These are phyloP conservation scores for Botrytis elliptica DNA, from an alignment of 2,329 filamentous ascomycete species.

Conservation along the genomic window DNA sequence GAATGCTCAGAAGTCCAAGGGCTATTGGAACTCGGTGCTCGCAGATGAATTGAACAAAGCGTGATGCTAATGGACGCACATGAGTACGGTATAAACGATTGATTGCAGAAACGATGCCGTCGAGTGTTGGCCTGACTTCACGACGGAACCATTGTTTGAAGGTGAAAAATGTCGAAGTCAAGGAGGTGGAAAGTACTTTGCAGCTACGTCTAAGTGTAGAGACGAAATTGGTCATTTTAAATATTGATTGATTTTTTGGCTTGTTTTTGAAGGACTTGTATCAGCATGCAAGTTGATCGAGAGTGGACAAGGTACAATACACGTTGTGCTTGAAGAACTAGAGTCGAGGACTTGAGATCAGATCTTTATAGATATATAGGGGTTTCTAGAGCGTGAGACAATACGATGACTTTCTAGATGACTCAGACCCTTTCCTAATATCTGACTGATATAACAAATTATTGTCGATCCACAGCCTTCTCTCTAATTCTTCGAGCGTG, in stretches of 20 bases:
- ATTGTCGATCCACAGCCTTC: too few relatives aligned
- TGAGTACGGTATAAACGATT: not conserved
- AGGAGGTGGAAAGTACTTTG: not conserved
- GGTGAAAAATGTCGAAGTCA: not conserved
- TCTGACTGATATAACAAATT: not conserved
- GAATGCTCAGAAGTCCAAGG: not conserved
- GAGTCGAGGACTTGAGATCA: not conserved
- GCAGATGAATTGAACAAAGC: not conserved
- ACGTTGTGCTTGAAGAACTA: not conserved
- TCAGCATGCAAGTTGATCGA: not conserved
- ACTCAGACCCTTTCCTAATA: too few relatives aligned
- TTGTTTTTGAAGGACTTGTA: not conserved
- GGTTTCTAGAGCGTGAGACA: too few relatives aligned
- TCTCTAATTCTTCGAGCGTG: too few relatives aligned
- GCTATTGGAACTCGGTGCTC: not conserved
- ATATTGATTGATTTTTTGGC: not conserved
- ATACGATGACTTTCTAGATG: not conserved
- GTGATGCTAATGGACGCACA: not conserved
- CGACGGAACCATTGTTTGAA: not conserved
- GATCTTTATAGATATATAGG: not conserved
- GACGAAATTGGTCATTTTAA: not conserved
- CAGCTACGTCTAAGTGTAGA: not conserved
- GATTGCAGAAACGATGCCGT: not conserved
- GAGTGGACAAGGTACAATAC: accelerated
- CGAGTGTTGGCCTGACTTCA: not conserved